phyloP scores from a whole-genome alignment of 768 basidiomycete species.

The Psilocybe sp. region DNA sequence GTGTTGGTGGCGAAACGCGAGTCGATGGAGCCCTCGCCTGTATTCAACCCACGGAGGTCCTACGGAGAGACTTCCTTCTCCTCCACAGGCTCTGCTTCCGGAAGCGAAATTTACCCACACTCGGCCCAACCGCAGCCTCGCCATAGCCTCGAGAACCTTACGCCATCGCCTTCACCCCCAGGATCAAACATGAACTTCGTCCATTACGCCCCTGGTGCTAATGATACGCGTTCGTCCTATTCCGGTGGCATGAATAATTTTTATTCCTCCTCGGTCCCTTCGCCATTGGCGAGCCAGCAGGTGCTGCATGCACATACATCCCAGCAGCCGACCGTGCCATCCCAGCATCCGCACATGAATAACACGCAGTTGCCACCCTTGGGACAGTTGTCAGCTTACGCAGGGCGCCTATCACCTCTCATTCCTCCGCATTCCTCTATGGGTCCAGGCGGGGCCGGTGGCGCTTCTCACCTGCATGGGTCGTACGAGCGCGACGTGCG shows the following conservation, averaged over 20 bases:
- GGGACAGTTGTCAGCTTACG: conserved; percentile 31
- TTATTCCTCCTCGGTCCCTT: conserved; percentile 42
- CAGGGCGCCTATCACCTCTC: conserved; percentile 38
- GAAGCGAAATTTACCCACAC: conserved; percentile 53
- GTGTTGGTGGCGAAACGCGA: conserved; percentile 36
- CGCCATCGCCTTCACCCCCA: conserved; percentile 71
- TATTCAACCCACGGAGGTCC: conserved; percentile 44
- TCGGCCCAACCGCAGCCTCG: conserved; percentile 27
- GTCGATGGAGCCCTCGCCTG: conserved; percentile 41
- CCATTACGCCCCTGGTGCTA: conserved; percentile 46
- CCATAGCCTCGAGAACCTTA: conserved; percentile 32
- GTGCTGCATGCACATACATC: conserved; percentile 26
- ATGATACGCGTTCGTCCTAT: conserved; percentile 31
- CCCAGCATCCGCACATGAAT: conserved; percentile 22
- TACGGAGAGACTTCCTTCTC: conserved; percentile 44
- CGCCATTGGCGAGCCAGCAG: conserved; percentile 47
- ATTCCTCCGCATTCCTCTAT: conserved; percentile 31
- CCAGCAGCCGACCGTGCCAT: conserved; percentile 11
- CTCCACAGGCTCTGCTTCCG: conserved; percentile 53
- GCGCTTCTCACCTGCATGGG: not conserved
- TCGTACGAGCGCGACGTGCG: conserved; percentile 56
- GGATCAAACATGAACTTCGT: conserved; percentile 52
- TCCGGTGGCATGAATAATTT: conserved; percentile 33
- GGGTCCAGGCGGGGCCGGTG: conserved; percentile 32
- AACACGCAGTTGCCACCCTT: conserved; percentile 31